phyloP scores from a whole-genome alignment of 2,329 filamentous ascomycete genomes.

The Fusarium sp. region DNA sequence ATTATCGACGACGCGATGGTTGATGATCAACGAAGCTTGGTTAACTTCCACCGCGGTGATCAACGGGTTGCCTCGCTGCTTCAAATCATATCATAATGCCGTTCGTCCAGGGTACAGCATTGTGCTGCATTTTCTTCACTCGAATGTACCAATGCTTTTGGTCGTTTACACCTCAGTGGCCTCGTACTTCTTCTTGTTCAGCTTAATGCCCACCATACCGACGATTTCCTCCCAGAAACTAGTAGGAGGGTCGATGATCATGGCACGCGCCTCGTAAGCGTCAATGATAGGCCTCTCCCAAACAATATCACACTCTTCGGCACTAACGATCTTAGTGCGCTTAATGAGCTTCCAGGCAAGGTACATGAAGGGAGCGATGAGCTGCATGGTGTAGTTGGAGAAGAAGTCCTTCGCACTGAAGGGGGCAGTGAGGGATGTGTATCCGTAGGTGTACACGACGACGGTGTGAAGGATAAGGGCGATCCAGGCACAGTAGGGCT shows the following conservation, averaged over 20 bases:
- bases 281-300: conserved; percentile 67
- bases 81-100: not conserved
- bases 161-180: conserved; percentile 7
- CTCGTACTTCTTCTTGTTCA: conserved; percentile 30
- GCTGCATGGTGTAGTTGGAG: conserved; percentile 64
- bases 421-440: conserved; percentile 62
- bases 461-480: conserved; percentile 33
- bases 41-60: not conserved
- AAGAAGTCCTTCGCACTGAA: conserved; percentile 61
- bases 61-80: not conserved
- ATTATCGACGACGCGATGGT: not conserved
- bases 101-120: not conserved
- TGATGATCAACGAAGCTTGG: not conserved
- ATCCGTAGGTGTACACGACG: conserved; percentile 62
- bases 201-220: conserved; percentile 31
- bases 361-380: conserved; percentile 63
- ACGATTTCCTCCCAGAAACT: conserved; percentile 53
- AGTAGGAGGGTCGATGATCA: conserved; percentile 54
- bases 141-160: not conserved
- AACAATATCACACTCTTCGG: conserved; percentile 66
- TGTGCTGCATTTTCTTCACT: not conserved
- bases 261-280: conserved; percentile 60
- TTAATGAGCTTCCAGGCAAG: conserved; percentile 70
- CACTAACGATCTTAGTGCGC: conserved; percentile 63
- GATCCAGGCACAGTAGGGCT: conserved; percentile 40